Base-by-base conservation (phyloP, 805 yeast species). In the Candida yuanshanica region DNA sequence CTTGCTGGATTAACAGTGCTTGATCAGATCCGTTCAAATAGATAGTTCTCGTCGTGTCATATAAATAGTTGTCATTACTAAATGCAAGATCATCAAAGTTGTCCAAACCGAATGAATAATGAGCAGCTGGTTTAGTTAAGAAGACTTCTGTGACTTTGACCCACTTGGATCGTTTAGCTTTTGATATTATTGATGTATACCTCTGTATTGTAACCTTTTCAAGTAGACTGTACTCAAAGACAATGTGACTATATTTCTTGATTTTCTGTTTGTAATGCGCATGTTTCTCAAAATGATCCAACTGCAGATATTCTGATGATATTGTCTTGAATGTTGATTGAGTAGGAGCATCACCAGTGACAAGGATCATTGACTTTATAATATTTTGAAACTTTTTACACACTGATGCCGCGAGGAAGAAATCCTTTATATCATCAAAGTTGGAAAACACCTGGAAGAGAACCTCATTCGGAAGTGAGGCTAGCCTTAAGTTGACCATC, bases 11-110 rank as follows among this genome's bases (percentile, higher is more conserved):
- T 7, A 42, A 18, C 7, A 42, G 11, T 3, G 38, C 45, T 10
- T 38, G 16, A 42, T 42, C 45, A 13, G 45, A 35, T 2, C 16
- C 41, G 26, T 42, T 29, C n/a, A 37, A 17, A 32, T 32, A 42
- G 5, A 42, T 38, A 5, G 42, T 38, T 26, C 42, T 24, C 4
- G 27, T 33, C 4, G 39, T 38, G 7, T 36, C 35, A 35, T 18
- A 35, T 11, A 38, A 12, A 20, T 38, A 42, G 16, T 36, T 33
- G 20, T 25, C 20, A 2, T 27, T 6, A 33, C 6, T 21, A 4
- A 20, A 22, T 33, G 33, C n/a, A 20, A 38, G 17, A 13, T 35
- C 33, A 5, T 33, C 26, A n/a, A 38, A 13, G 27, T 42, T 35
- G 4, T 35, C 31, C 10, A 39, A 16, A 5, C 38, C 41, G 12